phyloP scores from a whole-genome alignment of 2,329 filamentous ascomycete genomes.

The Arachnomyces sp. region DNA sequence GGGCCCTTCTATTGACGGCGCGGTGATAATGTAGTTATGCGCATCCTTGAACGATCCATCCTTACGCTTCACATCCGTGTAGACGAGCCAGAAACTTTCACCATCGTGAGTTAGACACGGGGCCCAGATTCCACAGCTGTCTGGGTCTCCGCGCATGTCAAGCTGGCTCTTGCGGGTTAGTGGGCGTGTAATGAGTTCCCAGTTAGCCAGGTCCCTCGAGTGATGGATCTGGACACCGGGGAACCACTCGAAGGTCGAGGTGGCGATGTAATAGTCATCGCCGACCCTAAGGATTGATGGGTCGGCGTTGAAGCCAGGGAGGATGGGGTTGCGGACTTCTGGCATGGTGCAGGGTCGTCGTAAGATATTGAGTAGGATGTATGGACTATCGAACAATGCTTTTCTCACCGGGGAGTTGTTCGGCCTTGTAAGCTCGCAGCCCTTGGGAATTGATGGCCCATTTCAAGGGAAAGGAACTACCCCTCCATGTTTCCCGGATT shows the following conservation, averaged over 20 bases:
- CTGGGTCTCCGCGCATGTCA: slow-evolving; percentile 27
- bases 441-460: too few relatives aligned
- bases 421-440: too few relatives aligned
- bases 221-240: slow-evolving; percentile 55
- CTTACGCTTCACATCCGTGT: slow-evolving; percentile 49
- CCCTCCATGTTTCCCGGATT: too few relatives aligned
- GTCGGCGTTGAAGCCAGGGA: slow-evolving; percentile 55
- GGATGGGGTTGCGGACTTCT: slow-evolving; percentile 39
- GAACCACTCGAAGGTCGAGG: slow-evolving; percentile 56
- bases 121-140: slow-evolving; percentile 37
- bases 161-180: slow-evolving; percentile 26
- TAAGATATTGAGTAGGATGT: too few relatives aligned
- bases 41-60: slow-evolving; percentile 58
- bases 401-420: too few relatives aligned
- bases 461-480: too few relatives aligned
- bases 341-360: too few relatives aligned
- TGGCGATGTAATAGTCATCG: slow-evolving; percentile 50
- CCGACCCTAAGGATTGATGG: slow-evolving; percentile 47
- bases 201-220: slow-evolving; percentile 39
- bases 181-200: slow-evolving; percentile 31
- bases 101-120: slow-evolving; percentile 39
- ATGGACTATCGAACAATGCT: too few relatives aligned
- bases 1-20: slow-evolving; percentile 25
- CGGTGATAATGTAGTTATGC: slow-evolving; percentile 55
- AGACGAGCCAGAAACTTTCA: slow-evolving; percentile 39